Conservation (phyloP, 495 filamentous ascomycete genomes). For the Hypoxylon perforatum region DNA sequence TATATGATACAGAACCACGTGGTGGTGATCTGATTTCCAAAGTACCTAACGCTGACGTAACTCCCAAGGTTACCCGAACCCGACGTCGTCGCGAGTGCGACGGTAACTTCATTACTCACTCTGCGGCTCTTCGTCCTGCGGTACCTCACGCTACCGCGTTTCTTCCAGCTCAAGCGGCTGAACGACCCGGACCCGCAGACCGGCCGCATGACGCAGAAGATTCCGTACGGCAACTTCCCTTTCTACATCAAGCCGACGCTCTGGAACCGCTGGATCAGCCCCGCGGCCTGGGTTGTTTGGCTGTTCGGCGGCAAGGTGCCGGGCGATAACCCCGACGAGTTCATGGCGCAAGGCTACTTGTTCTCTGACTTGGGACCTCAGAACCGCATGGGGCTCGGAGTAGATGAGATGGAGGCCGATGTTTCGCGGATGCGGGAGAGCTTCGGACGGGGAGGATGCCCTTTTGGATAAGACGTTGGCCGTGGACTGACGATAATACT, state of each 20-base stretch:
- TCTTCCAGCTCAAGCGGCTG: slow-evolving; percentile 55
- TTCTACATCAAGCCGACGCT: slow-evolving; percentile 72
- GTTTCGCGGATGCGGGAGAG: slow-evolving; percentile 26
- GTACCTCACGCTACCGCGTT: slow-evolving; percentile 66
- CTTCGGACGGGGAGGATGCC: slow-evolving; percentile 30
- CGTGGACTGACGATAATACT: not conserved
- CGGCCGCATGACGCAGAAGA: slow-evolving; percentile 49
- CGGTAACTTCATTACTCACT: slow-evolving; percentile 49
- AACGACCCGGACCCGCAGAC: slow-evolving; percentile 59
- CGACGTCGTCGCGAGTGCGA: slow-evolving; percentile 25
- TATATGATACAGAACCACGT: not conserved
- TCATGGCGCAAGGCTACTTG: slow-evolving; percentile 67
- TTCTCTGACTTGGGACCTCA: slow-evolving; percentile 69
- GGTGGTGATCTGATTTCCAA: not conserved
- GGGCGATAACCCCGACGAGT: slow-evolving; percentile 67
- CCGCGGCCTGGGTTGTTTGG: slow-evolving; percentile 63
- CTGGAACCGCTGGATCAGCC: slow-evolving; percentile 68
- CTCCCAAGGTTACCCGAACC: slow-evolving; percentile 46
- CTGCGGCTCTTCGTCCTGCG: slow-evolving; percentile 65
- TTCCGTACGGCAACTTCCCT: slow-evolving; percentile 64
- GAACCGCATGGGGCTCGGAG: slow-evolving; percentile 66
- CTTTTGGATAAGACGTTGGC: slow-evolving; percentile 20
- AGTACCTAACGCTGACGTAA: not conserved
- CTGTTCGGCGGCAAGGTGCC: slow-evolving; percentile 67
- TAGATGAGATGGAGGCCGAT: slow-evolving; percentile 55